Evolutionary conservation across 2,329 filamentous ascomycete genomes (phyloP).

Genomic region (Monosporascus ibericus): DNA sequence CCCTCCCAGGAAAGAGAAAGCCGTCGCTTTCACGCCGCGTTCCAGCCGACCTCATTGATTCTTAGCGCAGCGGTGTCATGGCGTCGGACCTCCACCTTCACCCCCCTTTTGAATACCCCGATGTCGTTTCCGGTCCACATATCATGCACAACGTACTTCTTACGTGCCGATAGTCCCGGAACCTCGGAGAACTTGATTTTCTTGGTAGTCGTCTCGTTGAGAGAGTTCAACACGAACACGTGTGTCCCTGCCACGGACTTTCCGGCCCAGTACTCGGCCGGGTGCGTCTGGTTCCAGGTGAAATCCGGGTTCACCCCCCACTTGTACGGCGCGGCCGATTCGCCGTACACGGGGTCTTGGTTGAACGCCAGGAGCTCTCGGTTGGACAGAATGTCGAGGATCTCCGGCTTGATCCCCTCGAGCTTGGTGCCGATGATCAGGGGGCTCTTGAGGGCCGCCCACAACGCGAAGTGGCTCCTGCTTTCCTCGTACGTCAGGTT

Average conservation of each 20-base stretch:
- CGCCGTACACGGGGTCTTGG: conserved; percentile 37
- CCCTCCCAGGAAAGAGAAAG: no score
- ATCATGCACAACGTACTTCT: conserved; percentile 34
- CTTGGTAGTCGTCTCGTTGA: conserved; percentile 26
- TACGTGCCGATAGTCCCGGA: conserved; percentile 28
- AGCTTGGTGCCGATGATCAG: conserved; percentile 42
- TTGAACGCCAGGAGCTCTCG: conserved; percentile 33
- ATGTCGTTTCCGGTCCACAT: conserved; percentile 39
- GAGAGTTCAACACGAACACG: conserved; percentile 41
- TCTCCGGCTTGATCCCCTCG: conserved; percentile 26
- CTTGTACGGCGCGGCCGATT: conserved; percentile 37
- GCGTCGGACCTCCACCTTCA: no score
- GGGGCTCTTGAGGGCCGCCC: conserved; percentile 44
- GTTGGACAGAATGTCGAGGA: conserved; percentile 37
- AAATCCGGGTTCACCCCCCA: conserved; percentile 44
- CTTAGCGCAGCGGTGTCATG: no score
- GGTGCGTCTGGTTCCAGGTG: conserved; percentile 41
- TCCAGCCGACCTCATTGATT: no score
- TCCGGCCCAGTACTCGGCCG: conserved; percentile 45
- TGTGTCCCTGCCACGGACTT: conserved; percentile 35
- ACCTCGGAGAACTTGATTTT: conserved; percentile 36
- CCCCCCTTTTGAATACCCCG: conserved; percentile 11
- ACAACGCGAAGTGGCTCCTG: conserved; percentile 44
- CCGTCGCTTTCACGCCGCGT: no score
- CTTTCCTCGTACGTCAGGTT: conserved; percentile 38